phyloP scores from a whole-genome alignment of 2,329 filamentous ascomycete species.

The Neofusicoccum sp. region DNA sequence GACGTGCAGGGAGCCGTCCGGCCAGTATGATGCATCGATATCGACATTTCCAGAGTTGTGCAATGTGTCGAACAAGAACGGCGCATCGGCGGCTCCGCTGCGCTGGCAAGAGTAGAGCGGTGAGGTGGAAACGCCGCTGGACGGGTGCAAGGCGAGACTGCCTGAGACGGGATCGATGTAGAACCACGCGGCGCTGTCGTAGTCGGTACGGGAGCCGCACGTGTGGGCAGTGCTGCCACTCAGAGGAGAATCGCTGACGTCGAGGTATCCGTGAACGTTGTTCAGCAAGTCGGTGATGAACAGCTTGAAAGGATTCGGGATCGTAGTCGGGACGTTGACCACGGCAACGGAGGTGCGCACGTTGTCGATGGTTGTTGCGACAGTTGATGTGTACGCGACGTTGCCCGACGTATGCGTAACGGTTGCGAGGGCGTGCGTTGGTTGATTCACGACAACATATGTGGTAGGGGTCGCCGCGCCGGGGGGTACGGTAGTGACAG shows the following conservation, averaged over 20 bases:
- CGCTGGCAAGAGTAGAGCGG: background rate
- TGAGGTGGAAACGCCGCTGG: background rate
- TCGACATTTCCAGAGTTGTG: background rate
- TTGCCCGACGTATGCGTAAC: background rate
- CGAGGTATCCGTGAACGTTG: background rate
- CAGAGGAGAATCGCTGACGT: background rate
- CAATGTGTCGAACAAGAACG: background rate
- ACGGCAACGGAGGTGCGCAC: background rate
- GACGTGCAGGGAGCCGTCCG: background rate
- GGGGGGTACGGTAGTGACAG: background rate
- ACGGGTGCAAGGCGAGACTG: background rate
- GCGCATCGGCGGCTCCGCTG: background rate
- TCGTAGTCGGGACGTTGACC: background rate
- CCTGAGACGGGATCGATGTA: background rate
- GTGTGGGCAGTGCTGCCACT: background rate
- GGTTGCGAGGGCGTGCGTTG: background rate
- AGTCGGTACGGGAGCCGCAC: background rate
- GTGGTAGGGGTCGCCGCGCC: background rate
- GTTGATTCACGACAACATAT: background rate
- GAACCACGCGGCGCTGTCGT: background rate
- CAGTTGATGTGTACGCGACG: background rate
- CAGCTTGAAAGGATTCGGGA: background rate
- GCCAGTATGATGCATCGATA: background rate
- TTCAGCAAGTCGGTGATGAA: background rate
- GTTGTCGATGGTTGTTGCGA: background rate